Evolutionary conservation across 441 rosid species (phyloP).

Genomic region (Pelargonium cotyledonis): DNA sequence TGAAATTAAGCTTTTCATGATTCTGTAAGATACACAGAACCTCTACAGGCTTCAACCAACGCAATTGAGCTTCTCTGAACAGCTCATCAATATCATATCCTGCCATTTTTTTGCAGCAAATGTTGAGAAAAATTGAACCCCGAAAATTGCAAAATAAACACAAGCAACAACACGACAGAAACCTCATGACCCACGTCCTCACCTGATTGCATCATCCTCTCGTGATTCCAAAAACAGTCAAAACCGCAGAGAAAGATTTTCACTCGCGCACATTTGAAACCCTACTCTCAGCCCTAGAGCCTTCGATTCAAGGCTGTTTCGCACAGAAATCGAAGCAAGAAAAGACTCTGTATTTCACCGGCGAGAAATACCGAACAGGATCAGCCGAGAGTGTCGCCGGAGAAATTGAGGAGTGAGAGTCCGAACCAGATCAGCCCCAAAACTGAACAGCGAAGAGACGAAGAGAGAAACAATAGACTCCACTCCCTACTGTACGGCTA

Average conservation of each 20-base stretch:
- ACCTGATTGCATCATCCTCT: constrained; percentile 4
- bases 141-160: neutral
- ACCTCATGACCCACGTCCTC: neutral
- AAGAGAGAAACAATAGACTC: neutral
- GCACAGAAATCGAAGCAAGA: neutral
- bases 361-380: neutral
- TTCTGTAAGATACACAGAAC: constrained; percentile 64
- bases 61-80: constrained; percentile 56
- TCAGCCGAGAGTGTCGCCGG: neutral
- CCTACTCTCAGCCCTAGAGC: neutral
- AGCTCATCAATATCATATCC: constrained; percentile 50
- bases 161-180: neutral
- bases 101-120: constrained; percentile 19
- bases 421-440: neutral
- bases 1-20: constrained; percentile 50
- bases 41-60: constrained; percentile 92
- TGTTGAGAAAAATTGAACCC: neutral
- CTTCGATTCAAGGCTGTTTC: neutral
- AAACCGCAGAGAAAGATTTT: neutral
- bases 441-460: neutral
- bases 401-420: neutral
- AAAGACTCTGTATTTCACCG: neutral
- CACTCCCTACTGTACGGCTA: too few relatives aligned
- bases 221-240: neutral
- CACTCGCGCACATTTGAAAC: neutral